Evolutionary conservation across 2,329 filamentous ascomycete genomes (phyloP).

Genomic region (Ascochyta fabae): DNA sequence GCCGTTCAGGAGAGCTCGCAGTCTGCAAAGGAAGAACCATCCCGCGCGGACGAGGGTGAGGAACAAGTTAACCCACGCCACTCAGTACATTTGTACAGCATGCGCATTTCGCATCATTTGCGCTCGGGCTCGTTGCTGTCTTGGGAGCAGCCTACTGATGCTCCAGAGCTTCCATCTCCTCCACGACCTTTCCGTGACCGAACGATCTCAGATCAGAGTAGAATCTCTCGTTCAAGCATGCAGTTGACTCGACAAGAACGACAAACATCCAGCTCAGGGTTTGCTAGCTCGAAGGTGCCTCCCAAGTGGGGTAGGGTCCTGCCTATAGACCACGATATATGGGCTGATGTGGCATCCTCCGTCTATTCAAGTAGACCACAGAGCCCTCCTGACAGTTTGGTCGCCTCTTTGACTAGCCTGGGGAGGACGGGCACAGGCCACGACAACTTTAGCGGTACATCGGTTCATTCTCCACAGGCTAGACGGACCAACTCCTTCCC

Average conservation of each 20-base stretch:
- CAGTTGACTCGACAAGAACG: constrained; percentile 31
- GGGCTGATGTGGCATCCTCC: constrained; percentile 43
- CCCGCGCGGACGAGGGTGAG: constrained; percentile 2
- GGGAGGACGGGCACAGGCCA: constrained; percentile 13
- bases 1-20: constrained; percentile 15
- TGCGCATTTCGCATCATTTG: constrained; percentile 55
- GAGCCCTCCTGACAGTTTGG: constrained; percentile 44
- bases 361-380: constrained; percentile 50
- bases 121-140: constrained; percentile 51
- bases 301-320: constrained; percentile 49
- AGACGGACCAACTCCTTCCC: constrained; percentile 32
- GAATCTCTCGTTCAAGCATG: constrained; percentile 13
- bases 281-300: constrained; percentile 46
- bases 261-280: constrained; percentile 47
- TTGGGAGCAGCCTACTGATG: constrained; percentile 41
- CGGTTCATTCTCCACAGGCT: constrained; percentile 14
- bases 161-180: constrained; percentile 25
- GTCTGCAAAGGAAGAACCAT: background rate
- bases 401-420: constrained; percentile 32
- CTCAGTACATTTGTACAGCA: constrained; percentile 52
- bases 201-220: constrained; percentile 30
- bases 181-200: constrained; percentile 24
- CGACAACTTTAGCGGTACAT: constrained; percentile 16
- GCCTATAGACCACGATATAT: constrained; percentile 16
- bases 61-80: constrained; percentile 30